Percentiles rank a stretch among this genome's conserved stretches.
phyloP scores from a whole-genome alignment of 2,329 filamentous ascomycete species.

The Rhynchosporium secalis region DNA sequence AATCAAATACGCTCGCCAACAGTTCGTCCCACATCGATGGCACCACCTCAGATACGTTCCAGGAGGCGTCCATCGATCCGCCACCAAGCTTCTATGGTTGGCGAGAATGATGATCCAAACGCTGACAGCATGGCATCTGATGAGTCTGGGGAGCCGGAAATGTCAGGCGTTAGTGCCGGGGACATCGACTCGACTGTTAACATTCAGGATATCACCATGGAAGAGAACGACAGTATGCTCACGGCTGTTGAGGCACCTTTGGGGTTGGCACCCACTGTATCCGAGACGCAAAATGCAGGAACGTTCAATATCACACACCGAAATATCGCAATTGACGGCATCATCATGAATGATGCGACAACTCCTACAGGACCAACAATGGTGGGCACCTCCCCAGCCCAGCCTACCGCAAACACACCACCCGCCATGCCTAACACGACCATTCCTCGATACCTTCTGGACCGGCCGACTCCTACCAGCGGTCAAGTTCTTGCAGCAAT shows the following conservation, averaged over 20 bases:
- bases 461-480: conserved; percentile 65
- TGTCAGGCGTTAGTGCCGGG: conserved; percentile 69
- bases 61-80: conserved; percentile 80
- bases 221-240: conserved; percentile 75
- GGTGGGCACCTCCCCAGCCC: conserved; percentile 70
- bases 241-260: conserved; percentile 69
- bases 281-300: conserved; percentile 80
- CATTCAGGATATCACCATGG: conserved; percentile 79
- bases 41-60: conserved; percentile 54
- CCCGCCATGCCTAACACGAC: conserved; percentile 73
- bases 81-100: conserved; percentile 84
- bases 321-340: conserved; percentile 79
- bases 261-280: conserved; percentile 74
- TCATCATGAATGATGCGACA: conserved; percentile 70
- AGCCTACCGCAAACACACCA: conserved; percentile 62
- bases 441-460: conserved; percentile 77
- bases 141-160: conserved; percentile 72
- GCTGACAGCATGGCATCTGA: conserved; percentile 82
- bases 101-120: conserved; percentile 82
- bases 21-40: conserved; percentile 53
- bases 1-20: conserved; percentile 60
- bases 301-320: conserved; percentile 94
- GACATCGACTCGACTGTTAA: conserved; percentile 81
- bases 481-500: conserved; percentile 82
- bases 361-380: conserved; percentile 68